A percentile compares a stretch with the other conserved stretches of the same genome.
Conservation (phyloP, 768 basidiomycete genomes). For the Mycena indigotica region DNA sequence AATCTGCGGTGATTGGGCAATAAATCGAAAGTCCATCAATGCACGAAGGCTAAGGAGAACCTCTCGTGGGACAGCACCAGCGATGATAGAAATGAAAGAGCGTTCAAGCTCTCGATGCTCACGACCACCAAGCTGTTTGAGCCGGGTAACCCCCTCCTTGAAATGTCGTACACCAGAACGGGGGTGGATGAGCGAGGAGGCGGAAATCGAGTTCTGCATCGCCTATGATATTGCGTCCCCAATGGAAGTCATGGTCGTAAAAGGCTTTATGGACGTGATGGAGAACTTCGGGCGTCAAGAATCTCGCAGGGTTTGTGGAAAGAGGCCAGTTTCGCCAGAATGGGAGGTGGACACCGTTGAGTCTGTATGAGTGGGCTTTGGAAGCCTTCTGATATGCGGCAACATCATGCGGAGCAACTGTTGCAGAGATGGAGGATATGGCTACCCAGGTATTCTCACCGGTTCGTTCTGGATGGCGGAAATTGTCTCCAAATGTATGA, state of each 20-base stretch:
- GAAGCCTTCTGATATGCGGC: constrained; percentile 1
- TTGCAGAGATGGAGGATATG: not conserved
- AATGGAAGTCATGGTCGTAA: too few species aligned
- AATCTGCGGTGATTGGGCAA: constrained; percentile 34
- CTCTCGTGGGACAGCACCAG: constrained; percentile 30
- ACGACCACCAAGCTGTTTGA: constrained; percentile 48
- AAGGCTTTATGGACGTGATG: constrained; percentile 41
- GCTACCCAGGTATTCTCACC: constrained; percentile 8
- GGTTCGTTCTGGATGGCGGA: not conserved
- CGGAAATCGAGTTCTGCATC: constrained; percentile 40
- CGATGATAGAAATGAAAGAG: constrained; percentile 38
- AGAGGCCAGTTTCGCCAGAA: too few species aligned
- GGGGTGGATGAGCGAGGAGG: constrained; percentile 39
- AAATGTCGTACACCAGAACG: too few species aligned
- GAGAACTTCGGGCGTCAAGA: too few species aligned
- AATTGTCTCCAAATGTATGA: constrained; percentile 11
- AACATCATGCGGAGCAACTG: constrained; percentile 16
- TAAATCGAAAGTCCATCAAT: constrained; percentile 40
- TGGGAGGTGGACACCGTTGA: too few species aligned
- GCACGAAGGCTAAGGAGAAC: constrained; percentile 37
- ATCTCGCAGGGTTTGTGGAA: too few species aligned
- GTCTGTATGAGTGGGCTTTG: not conserved
- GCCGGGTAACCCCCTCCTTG: constrained; percentile 38
- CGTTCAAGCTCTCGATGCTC: too few species aligned
- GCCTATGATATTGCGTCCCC: too few species aligned